Evolutionary conservation across 176 grass and related monocot species (phyloP).

Genomic region (Ensete glaucum): DNA sequence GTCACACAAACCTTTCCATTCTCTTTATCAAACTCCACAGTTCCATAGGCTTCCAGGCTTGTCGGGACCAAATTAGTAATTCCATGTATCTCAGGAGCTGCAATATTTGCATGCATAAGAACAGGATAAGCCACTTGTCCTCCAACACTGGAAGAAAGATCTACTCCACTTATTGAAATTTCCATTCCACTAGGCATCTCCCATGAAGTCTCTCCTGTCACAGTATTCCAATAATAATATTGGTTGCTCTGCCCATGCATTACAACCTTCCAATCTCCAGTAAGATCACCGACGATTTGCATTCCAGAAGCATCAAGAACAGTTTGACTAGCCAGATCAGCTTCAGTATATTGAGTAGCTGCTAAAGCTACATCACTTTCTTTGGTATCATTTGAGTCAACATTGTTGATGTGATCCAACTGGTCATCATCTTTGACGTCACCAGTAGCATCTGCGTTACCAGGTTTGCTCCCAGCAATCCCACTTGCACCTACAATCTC

Average conservation of each 20-base stretch:
- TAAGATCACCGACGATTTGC: conserved; percentile 66
- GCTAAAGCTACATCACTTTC: conserved; percentile 26
- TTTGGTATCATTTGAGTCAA: conserved; percentile 26
- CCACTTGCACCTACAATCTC: background rate
- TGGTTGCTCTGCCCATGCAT: conserved; percentile 83
- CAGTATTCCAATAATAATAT: conserved; percentile 94
- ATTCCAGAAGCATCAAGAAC: conserved; percentile 41
- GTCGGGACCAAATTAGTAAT: background rate
- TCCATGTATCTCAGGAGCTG: conserved; percentile 28
- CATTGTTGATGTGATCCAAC: conserved; percentile 19
- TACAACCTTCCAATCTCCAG: conserved; percentile 79
- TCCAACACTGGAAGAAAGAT: conserved; percentile 23
- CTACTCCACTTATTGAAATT: conserved; percentile 15
- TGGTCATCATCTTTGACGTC: conserved; percentile 30
- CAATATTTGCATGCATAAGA: conserved; percentile 32
- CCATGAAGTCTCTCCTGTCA: conserved; percentile 97
- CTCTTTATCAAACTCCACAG: conserved; percentile 27
- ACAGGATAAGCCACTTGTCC: conserved; percentile 8
- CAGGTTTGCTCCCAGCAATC: background rate
- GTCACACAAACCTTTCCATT: conserved; percentile 15
- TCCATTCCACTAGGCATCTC: conserved; percentile 54
- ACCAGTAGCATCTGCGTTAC: conserved; percentile 24
- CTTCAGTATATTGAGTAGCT: conserved; percentile 22
- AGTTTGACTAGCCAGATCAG: conserved; percentile 14
- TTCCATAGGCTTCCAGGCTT: conserved; percentile 27